A percentile compares a stretch with the other conserved stretches of the same genome.
phyloP scores from a whole-genome alignment of 257 asterid species.

The Cruciata laevipes region DNA sequence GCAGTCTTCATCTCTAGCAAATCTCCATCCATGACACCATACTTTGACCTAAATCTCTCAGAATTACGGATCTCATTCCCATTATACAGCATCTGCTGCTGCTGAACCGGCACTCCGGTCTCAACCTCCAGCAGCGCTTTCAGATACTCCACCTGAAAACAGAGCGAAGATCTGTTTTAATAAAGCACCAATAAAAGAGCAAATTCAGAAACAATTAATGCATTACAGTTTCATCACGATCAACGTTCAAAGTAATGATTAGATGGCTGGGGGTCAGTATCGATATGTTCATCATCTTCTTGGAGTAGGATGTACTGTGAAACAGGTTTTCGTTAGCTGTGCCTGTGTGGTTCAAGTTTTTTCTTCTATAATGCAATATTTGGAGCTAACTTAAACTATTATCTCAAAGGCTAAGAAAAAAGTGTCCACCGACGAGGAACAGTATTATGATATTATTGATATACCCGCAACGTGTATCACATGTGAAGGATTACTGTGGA shows the following conservation, averaged over 20 bases:
- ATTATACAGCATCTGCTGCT: constrained; percentile 69
- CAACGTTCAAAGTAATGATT: constrained; percentile 69
- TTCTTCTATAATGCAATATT: too few relatives aligned
- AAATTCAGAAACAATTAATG: not conserved
- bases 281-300: constrained; percentile 63
- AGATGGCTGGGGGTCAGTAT: constrained; percentile 88
- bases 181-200: not conserved
- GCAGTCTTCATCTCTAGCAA: constrained; percentile 58
- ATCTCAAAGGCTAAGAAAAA: too few relatives aligned
- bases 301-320: not conserved
- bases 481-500: too few relatives aligned
- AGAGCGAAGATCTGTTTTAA: not conserved
- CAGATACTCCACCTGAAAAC: constrained; percentile 86
- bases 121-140: constrained; percentile 93
- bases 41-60: constrained; percentile 56
- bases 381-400: too few relatives aligned
- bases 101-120: constrained; percentile 74
- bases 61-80: constrained; percentile 69
- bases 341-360: too few relatives aligned
- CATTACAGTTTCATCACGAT: constrained; percentile 78
- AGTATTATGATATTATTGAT: too few relatives aligned
- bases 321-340: not conserved
- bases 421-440: too few relatives aligned
- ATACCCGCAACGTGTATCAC: too few relatives aligned
- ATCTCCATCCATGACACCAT: constrained; percentile 82